Base-by-base conservation (phyloP, 2,329 filamentous ascomycete species). In the Colletotrichum endophyticum region DNA sequence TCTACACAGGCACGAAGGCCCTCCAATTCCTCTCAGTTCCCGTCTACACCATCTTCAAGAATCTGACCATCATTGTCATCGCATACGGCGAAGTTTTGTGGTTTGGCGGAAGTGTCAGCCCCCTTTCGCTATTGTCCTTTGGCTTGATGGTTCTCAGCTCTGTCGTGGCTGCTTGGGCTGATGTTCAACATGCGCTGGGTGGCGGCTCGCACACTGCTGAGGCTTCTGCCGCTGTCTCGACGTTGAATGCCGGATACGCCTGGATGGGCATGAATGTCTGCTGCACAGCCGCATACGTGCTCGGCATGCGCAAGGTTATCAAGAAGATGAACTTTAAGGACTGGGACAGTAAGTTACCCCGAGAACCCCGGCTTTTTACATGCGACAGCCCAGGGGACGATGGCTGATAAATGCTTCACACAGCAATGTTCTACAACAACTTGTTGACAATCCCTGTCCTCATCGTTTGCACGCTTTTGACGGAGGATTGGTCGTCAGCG, bases 391-490 rank as follows among this genome's bases (percentile, higher is more conserved):
- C n/a, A 34, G 59, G 36, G 32, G 28, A 22, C 28, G n/a, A 30
- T 68, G 8, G 63, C 84, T 88, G 44, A 76, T 39, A 16, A 16
- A 19, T 25, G 22, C 22, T 36, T 64, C 81, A 86, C 82, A 9
- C 64, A 99, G 96, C 96, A 83, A 99, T 99, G 97, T 99, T 97
- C 89, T 99, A 99, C 91, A 99, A 99, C 92, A 99, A 99, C 87
- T 91, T 99, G 64, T 92, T 99, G 80, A 98, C 96, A 73, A 98
- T 99, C 79, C 97, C 97, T 32, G 94, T 99, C 81, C 92, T 99
- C 69, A 86, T 99, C 74, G 84, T 95, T 81, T 93, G 93, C 84
- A 98, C 96, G 39, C 88, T 98, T 70, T 81, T 98, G 78, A 88
- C 94, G 79, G 97, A 99, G 85, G 95, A 99, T 87, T 99, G 97